Evolutionary conservation across 495 filamentous ascomycete genomes (phyloP).

Genomic region (Penicillium canescens): DNA sequence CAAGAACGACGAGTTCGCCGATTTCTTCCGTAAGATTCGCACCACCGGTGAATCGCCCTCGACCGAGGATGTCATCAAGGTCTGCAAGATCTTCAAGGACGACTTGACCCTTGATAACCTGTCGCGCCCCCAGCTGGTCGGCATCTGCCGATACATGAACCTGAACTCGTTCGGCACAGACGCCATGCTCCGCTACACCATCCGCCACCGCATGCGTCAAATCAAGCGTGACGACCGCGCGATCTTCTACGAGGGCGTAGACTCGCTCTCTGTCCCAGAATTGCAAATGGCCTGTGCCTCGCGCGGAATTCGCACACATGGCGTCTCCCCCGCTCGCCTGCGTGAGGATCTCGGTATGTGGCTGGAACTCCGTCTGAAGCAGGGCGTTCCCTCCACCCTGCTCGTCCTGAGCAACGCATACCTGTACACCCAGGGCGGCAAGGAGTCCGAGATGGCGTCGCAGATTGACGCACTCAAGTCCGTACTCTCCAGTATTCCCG

Average conservation of each 20-base stretch:
- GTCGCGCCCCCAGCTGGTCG: conserved; percentile 92
- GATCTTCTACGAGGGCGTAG: conserved; percentile 92
- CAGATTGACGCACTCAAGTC: conserved; percentile 93
- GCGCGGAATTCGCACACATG: conserved; percentile 89
- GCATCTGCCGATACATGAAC: conserved; percentile 98
- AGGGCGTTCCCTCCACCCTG: conserved; percentile 90
- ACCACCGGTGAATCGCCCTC: conserved; percentile 88
- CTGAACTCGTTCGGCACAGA: conserved; percentile 96
- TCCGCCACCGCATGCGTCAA: conserved; percentile 97
- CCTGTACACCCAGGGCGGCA: conserved; percentile 83
- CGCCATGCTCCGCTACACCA: conserved; percentile 94
- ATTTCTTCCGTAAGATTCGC: conserved; percentile 96
- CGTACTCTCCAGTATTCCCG: conserved; percentile 90
- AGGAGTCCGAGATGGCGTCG: conserved; percentile 80
- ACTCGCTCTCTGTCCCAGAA: conserved; percentile 88
- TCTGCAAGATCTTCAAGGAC: conserved; percentile 99
- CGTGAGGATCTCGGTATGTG: conserved; percentile 92
- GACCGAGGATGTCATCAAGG: conserved; percentile 90
- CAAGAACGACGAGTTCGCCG: conserved; percentile 91
- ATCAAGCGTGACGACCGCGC: conserved; percentile 97
- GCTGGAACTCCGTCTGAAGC: conserved; percentile 90
- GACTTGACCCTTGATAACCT: conserved; percentile 97
- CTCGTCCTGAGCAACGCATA: conserved; percentile 96
- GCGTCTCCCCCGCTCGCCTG: conserved; percentile 80
- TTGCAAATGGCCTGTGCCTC: conserved; percentile 88